Evolutionary conservation across 208 protist species (phyloP).

Genomic region (Leishmania tarentolae): DNA sequence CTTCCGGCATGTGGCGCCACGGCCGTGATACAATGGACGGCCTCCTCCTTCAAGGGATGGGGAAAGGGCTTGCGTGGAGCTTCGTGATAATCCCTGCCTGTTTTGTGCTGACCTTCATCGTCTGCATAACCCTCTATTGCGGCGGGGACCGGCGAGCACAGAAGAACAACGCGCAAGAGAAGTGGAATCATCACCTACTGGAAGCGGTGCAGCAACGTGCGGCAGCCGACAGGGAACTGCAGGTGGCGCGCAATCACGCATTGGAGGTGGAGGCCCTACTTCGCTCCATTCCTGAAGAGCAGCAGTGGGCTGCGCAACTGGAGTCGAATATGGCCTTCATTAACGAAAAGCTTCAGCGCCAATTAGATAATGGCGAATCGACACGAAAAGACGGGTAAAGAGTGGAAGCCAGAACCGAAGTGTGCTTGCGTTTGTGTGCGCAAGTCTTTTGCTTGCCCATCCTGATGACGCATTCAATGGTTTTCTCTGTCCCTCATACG

Average conservation of each 20-base stretch:
- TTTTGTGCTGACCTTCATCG: neutral
- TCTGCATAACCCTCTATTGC: neutral
- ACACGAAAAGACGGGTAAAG: too few species aligned
- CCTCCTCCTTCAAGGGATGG: slow-evolving; percentile 32
- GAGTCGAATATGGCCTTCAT: slow-evolving; percentile 12
- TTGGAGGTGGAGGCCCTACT: slow-evolving; percentile 2
- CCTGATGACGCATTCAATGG: neutral
- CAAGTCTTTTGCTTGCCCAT: neutral
- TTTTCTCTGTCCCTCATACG: neutral
- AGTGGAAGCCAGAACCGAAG: neutral
- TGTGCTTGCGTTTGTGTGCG: neutral
- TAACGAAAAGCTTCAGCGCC: neutral
- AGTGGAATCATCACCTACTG: slow-evolving; percentile 9
- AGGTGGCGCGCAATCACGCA: neutral
- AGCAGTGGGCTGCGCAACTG: neutral
- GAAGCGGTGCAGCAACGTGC: slow-evolving; percentile 9
- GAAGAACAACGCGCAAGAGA: slow-evolving; percentile 4
- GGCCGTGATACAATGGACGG: slow-evolving; percentile 12
- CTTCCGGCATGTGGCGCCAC: slow-evolving; percentile 15
- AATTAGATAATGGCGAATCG: neutral
- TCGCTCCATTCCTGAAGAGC: neutral
- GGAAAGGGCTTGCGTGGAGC: slow-evolving; percentile 39
- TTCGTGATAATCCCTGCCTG: slow-evolving; percentile 39
- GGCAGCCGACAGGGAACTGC: slow-evolving; percentile 7
- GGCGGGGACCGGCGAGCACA: neutral